Evolutionary conservation across 768 basidiomycete genomes (phyloP), one percentile per base, ranked within the genome.

Genomic region (Kwoniella europaea): DNA sequence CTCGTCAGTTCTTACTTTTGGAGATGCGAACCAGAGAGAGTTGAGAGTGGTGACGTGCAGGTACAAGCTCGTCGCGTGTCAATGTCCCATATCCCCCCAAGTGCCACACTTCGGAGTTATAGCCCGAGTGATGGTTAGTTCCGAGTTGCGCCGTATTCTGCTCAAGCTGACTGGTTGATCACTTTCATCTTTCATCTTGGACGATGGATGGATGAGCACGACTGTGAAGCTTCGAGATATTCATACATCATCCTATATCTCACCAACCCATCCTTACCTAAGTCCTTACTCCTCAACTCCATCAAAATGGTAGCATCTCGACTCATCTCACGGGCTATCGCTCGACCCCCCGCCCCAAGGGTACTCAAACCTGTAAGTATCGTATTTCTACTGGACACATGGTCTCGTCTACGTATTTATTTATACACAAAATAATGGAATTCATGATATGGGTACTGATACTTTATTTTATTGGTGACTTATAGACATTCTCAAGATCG

Each of bases 401-500:
- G 10, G 7, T 22, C 41, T 20, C 67, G 22, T 16, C 15, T 53
- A n/a, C 41, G 42, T 20, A 46, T 22, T n/a, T 20, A 46, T 22
- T n/a, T 57, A n/a, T 59, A 27, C 43, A 16, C 27, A 58, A 20
- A 27, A 4, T 27, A 27, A 27, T 27, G 27, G 4, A 27, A 27
- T 27, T 27, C 27, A 27, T 27, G 27, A 27, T 27, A 27, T 27
- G 27, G 27, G 27, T 27, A 27, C 4, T 27, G 27, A 27, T 27
- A 3, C 4, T 27, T 3, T 27, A 27, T 27, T 27, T 35, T 2
- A 35, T 41, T 16, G 24, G 20, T 54, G 10, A 35, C 16, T 27
- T 18, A 29, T 64, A 76, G 76, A 15, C 73, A 27, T 69, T 80
- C 52, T 66, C 81, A 65, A 83, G 85, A 67, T 74, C 80, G 35